A percentile compares a stretch with the other conserved stretches of the same genome.
Conservation (phyloP, 2,329 filamentous ascomycete genomes). For the Coleophoma cylindrospora region DNA sequence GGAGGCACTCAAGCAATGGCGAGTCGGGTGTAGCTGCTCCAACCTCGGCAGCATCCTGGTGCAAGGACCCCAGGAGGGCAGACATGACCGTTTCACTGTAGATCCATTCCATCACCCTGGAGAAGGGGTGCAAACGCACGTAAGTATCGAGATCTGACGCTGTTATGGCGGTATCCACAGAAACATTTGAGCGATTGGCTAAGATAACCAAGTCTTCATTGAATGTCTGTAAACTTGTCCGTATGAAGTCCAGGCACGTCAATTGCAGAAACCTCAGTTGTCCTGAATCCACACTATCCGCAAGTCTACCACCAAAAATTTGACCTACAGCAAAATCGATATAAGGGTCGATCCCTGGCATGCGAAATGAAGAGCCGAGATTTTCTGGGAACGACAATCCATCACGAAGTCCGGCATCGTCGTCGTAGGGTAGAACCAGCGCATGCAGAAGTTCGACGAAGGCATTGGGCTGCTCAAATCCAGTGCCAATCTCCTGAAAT, state of each 20-base stretch:
- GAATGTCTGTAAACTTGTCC: slow-evolving; percentile 76
- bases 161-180: slow-evolving; percentile 69
- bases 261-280: slow-evolving; percentile 72
- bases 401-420: slow-evolving; percentile 62
- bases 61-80: slow-evolving; percentile 71
- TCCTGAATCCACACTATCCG: slow-evolving; percentile 57
- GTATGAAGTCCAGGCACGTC: slow-evolving; percentile 79
- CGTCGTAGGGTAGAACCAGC: slow-evolving; percentile 62
- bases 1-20: slow-evolving; percentile 72
- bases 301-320: slow-evolving; percentile 57
- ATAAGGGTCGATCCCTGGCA: slow-evolving; percentile 86
- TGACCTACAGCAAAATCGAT: slow-evolving; percentile 85
- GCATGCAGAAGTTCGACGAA: slow-evolving; percentile 75
- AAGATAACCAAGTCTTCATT: slow-evolving; percentile 91
- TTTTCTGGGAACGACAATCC: slow-evolving; percentile 81
- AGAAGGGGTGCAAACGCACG: slow-evolving; percentile 84
- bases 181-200: slow-evolving; percentile 70
- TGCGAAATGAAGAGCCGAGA: slow-evolving; percentile 71
- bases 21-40: slow-evolving; percentile 71
- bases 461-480: slow-evolving; percentile 80
- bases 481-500: slow-evolving; percentile 68
- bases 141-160: slow-evolving; percentile 75
- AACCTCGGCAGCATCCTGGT: slow-evolving; percentile 70
- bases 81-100: slow-evolving; percentile 87
- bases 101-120: slow-evolving; percentile 95